These are phyloP conservation scores for Austropuccinia psidii DNA, from an alignment of 1,284 basidiomycete genomes.

Conservation along the genomic window DNA sequence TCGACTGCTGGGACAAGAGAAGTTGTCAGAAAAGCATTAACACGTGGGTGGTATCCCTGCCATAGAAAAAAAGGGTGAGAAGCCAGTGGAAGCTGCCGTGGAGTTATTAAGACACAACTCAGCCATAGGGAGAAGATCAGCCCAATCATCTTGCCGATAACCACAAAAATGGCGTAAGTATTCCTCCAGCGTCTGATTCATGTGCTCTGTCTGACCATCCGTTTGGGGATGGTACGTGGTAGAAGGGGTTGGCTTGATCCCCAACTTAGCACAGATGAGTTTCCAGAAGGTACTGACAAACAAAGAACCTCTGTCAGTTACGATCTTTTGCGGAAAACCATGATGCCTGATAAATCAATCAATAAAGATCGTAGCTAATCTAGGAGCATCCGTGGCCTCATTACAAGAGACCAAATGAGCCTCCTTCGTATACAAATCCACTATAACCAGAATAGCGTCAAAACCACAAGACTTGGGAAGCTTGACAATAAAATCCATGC, in stretches of 20 bases:
- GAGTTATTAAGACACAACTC: slow-evolving; percentile 47
- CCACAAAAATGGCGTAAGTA: slow-evolving; percentile 38
- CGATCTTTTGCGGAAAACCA: slow-evolving; percentile 2
- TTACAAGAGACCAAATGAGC: neutral
- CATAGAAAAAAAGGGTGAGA: slow-evolving; percentile 51
- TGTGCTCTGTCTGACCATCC: slow-evolving; percentile 1
- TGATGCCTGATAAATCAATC: neutral
- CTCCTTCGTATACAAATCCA: slow-evolving; percentile 2
- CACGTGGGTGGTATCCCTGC: slow-evolving; percentile 48
- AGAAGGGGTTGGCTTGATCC: neutral
- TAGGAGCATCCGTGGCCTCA: neutral
- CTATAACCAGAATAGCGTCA: neutral
- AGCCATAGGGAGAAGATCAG: slow-evolving; percentile 39
- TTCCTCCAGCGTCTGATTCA: neutral
- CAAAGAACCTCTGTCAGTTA: neutral
- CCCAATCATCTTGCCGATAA: slow-evolving; percentile 41
- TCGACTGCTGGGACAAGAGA: neutral
- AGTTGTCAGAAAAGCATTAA: too few species aligned
- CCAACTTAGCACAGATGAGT: neutral
- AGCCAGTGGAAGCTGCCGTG: slow-evolving; percentile 42
- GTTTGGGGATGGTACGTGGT: slow-evolving; percentile 14
- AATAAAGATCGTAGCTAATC: neutral
- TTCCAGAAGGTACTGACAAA: slow-evolving; percentile 14
- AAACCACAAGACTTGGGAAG: slow-evolving; percentile 45
- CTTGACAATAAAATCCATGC: slow-evolving; percentile 52